Base-by-base conservation (phyloP, 306 rosid genomes). In the Corylus avellana region DNA sequence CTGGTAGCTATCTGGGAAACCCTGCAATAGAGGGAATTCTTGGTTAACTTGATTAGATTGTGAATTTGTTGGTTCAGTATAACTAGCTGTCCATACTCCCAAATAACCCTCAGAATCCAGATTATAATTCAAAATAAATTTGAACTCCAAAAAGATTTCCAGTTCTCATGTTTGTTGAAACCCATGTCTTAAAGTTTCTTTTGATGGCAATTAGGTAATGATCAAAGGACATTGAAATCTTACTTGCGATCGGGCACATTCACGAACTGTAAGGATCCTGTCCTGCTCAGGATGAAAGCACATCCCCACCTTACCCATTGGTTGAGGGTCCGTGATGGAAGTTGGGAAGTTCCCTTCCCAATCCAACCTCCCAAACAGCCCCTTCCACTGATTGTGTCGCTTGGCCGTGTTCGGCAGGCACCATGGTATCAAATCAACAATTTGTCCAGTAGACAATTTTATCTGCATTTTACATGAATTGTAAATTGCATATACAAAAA, bases 271-370 rank as follows among this genome's bases (percentile, higher is more conserved):
- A 13, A 95, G 91, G 74, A 95, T 95, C 74, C 99, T 87, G 80
- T 95, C 97, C 86, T 95, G 99, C 5, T 90, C 97, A 7, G 99
- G 99, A 79, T 95, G 99, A 81, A 95, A 95, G 87, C 99, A 95
- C 99, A 95, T 91, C 73, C 99, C 99, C 78, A 95, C 98, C 83
- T 95, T 95, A 17, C 99, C 99, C 99, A 95, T 95, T 47, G 98
- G 99, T 51, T 95, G 99, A 69, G 98, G 99, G 61, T 95, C 99
- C 3, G 99, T 95, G 16, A 93, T 86, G 72, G 99, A 95, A 83
- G 99, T 95, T 27, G 98, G 98, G 74, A 95, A 95, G 87, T 95
- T 93, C 0, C 99, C 99, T 74, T 91, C 93, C 99, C 99, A 91
- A 64, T 93, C 99, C 85, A 95, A 85, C 88, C 99, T 86, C 63